Evolutionary conservation across 768 basidiomycete species (phyloP).

Genomic region (Boletus barrowsii): DNA sequence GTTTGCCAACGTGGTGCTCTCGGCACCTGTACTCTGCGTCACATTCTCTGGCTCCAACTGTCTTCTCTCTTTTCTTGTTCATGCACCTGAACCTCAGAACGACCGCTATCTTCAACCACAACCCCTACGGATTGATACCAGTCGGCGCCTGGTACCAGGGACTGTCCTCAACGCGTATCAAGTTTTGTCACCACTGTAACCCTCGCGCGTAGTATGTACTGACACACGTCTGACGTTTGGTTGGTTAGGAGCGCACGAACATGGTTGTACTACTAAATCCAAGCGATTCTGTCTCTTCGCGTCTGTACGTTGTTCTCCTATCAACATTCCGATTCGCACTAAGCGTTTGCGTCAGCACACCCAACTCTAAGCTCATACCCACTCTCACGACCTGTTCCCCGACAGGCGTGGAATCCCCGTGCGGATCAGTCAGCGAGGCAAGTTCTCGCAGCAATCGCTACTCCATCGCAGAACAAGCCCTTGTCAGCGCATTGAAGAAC

Average conservation of each 20-base stretch:
- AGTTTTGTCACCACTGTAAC: background rate
- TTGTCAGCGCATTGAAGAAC: constrained; percentile 34
- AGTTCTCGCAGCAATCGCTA: constrained; percentile 41
- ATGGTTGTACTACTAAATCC: background rate
- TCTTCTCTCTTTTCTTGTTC: constrained; percentile 19
- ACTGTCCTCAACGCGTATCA: constrained; percentile 14
- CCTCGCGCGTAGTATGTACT: background rate
- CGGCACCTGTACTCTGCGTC: background rate
- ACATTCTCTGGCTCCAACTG: constrained; percentile 14
- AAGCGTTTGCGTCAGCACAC: constrained; percentile 18
- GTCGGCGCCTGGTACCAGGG: constrained; percentile 2
- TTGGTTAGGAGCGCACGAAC: constrained; percentile 24
- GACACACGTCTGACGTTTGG: background rate
- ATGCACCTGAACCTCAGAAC: constrained; percentile 5
- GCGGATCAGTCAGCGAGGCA: constrained; percentile 28
- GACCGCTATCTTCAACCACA: constrained; percentile 7
- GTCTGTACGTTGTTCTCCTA: constrained; percentile 20
- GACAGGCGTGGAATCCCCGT: constrained; percentile 13
- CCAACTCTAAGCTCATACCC: constrained; percentile 13
- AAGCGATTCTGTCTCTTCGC: constrained; percentile 3
- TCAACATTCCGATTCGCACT: constrained; percentile 11
- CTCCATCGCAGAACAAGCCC: constrained; percentile 41
- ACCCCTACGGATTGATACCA: constrained; percentile 15
- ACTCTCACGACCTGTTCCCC: constrained; percentile 11
- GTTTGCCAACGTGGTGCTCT: background rate